Percentiles rank a stretch among this genome's conserved stretches.
phyloP scores from a whole-genome alignment of 2,329 filamentous ascomycete species.

The Trichoderma koningiopsis region DNA sequence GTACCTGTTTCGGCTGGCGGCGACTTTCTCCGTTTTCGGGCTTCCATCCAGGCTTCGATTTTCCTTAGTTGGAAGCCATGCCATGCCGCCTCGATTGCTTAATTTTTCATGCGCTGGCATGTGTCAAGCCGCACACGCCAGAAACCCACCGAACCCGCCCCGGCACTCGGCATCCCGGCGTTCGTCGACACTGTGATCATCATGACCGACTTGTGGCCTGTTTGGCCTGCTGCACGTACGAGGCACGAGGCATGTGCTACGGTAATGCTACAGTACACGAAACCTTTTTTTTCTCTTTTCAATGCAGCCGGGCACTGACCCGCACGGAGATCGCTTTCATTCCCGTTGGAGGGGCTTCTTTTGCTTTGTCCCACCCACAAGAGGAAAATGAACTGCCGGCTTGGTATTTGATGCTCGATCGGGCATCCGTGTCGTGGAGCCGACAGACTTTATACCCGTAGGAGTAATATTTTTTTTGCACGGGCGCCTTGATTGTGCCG shows the following conservation, averaged over 20 bases:
- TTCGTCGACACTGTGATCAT: neutral
- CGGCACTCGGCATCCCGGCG: slow-evolving; percentile 12
- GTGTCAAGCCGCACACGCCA: slow-evolving; percentile 3
- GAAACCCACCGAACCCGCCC: neutral
- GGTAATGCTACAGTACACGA: neutral
- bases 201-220: slow-evolving; percentile 11
- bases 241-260: neutral
- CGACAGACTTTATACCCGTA: slow-evolving; percentile 15
- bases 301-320: neutral
- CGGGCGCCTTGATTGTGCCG: neutral
- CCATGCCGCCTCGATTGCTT: neutral
- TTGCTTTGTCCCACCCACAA: neutral
- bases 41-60: slow-evolving; percentile 24
- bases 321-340: slow-evolving; percentile 11
- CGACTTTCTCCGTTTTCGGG: slow-evolving; percentile 23
- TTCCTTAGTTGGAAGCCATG: neutral
- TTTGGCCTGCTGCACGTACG: neutral
- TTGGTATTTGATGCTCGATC: slow-evolving; percentile 8
- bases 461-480: slow-evolving; percentile 6
- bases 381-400: neutral
- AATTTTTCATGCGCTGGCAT: slow-evolving; percentile 1
- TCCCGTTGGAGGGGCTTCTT: neutral
- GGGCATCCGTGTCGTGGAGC: slow-evolving; percentile 14
- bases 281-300: neutral
- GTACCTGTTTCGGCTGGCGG: slow-evolving; percentile 1